Conservation (phyloP, 2,329 filamentous ascomycete genomes). For the Metarhizium rileyi region DNA sequence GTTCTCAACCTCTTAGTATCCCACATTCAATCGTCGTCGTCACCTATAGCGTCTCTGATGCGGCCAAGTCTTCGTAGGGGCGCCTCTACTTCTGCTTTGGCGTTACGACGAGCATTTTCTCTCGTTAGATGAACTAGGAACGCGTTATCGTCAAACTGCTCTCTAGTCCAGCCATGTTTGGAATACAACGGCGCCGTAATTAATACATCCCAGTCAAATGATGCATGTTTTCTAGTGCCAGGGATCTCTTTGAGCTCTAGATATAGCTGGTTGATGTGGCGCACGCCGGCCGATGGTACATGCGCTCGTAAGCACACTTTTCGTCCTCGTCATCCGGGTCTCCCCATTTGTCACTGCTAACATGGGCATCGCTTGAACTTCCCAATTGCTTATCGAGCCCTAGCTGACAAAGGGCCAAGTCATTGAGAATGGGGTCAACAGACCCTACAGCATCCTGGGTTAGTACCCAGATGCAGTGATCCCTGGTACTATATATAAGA, state of each 20-base stretch:
- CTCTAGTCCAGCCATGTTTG: slow-evolving; percentile 14
- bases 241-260: slow-evolving; percentile 11
- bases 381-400: too few relatives aligned
- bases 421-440: background rate
- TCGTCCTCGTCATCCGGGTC: too few relatives aligned
- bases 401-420: too few relatives aligned
- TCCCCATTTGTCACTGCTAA: too few relatives aligned
- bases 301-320: background rate
- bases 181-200: slow-evolving; percentile 8
- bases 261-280: slow-evolving; percentile 13
- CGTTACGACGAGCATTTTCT: too few relatives aligned
- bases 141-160: slow-evolving; percentile 12
- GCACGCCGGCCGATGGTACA: slow-evolving; percentile 3
- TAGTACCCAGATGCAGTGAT: slow-evolving; percentile 15
- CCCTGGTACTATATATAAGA: slow-evolving; percentile 16
- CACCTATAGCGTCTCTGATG: too few relatives aligned
- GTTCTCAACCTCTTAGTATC: too few relatives aligned
- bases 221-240: slow-evolving; percentile 4
- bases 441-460: slow-evolving; percentile 5
- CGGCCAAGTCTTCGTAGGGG: too few relatives aligned
- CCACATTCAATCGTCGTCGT: too few relatives aligned
- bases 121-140: slow-evolving; percentile 9
- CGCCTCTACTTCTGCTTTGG: too few relatives aligned
- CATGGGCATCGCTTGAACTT: too few relatives aligned
- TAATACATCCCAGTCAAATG: slow-evolving; percentile 4